phyloP scores from a whole-genome alignment of 2,329 filamentous ascomycete species.

The Ophiocordyceps camponoti-leonardi region DNA sequence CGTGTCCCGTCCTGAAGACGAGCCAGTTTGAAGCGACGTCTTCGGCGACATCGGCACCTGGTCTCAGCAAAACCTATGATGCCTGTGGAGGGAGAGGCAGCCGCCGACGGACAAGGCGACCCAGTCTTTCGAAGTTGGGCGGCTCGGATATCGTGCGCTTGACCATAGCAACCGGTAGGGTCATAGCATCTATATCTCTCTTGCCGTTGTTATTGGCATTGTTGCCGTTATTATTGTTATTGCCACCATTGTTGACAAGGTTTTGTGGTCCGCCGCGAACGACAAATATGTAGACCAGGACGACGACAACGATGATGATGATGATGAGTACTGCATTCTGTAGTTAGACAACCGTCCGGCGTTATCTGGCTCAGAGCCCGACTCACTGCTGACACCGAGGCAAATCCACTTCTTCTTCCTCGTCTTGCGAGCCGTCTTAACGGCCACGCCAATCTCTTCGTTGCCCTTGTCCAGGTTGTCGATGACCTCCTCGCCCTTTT shows the following conservation, averaged over 20 bases:
- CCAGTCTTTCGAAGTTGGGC: too few species aligned
- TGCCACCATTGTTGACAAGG: background rate
- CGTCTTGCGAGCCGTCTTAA: constrained; percentile 62
- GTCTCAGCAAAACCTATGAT: background rate
- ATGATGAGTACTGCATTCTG: constrained; percentile 29
- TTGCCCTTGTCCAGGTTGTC: constrained; percentile 77
- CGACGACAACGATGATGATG: constrained; percentile 30
- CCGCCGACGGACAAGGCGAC: constrained; percentile 1
- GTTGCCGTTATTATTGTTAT: background rate
- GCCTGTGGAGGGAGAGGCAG: background rate
- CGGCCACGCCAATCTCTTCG: constrained; percentile 63
- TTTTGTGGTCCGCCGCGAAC: constrained; percentile 10
- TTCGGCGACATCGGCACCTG: background rate
- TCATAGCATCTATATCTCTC: constrained; percentile 5
- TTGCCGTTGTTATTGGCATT: constrained; percentile 9
- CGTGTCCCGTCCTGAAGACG: background rate
- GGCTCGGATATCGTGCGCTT: background rate
- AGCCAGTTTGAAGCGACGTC: too few species aligned
- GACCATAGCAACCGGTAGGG: background rate
- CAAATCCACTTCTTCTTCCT: constrained; percentile 97
- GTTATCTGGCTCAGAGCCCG: background rate
- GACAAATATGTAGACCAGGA: constrained; percentile 30
- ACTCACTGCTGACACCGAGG: constrained; percentile 52
- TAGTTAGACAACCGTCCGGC: constrained; percentile 9
- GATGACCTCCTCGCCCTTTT: constrained; percentile 71